A percentile compares a stretch with the other conserved stretches of the same genome.
Conservation (phyloP, 352 stramenopile species). For the Phytophthora constricta region DNA sequence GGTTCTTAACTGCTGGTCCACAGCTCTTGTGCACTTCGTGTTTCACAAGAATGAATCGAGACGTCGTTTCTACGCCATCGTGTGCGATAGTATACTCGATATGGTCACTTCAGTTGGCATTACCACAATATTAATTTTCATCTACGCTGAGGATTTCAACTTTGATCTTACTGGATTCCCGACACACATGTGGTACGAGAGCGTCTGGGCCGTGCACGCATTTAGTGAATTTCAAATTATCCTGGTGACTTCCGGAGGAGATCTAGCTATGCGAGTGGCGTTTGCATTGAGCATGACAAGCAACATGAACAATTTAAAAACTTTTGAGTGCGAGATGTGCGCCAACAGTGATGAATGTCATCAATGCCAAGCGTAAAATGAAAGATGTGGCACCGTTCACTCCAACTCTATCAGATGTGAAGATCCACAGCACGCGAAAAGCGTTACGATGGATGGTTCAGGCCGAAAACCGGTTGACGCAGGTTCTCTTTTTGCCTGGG, state of each 20-base stretch:
- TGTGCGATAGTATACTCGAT: slow-evolving; percentile 32
- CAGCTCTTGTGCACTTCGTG: slow-evolving; percentile 2
- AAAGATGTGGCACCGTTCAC: slow-evolving; percentile 1
- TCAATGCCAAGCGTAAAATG: slow-evolving; percentile 3
- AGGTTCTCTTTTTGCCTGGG: slow-evolving; percentile 22
- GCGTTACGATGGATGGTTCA: not conserved
- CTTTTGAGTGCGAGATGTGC: slow-evolving; percentile 13
- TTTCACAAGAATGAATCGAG: slow-evolving; percentile 11
- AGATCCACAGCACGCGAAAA: not conserved
- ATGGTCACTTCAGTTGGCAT: slow-evolving; percentile 39
- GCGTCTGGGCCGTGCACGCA: slow-evolving; percentile 39
- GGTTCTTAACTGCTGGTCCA: slow-evolving; percentile 22
- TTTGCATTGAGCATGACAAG: slow-evolving; percentile 27
- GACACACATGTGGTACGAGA: slow-evolving; percentile 36
- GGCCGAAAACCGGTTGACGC: slow-evolving; percentile 4
- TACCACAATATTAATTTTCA: slow-evolving; percentile 15
- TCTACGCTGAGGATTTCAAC: slow-evolving; percentile 28
- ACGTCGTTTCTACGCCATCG: slow-evolving; percentile 32
- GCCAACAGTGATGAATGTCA: not conserved
- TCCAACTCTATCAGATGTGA: not conserved
- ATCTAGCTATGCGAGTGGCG: slow-evolving; percentile 18
- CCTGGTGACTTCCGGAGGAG: slow-evolving; percentile 28
- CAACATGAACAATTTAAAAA: slow-evolving; percentile 37
- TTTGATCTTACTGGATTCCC: slow-evolving; percentile 8
- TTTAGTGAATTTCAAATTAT: slow-evolving; percentile 45